These are phyloP conservation scores for Tetradesmus obliquus DNA, from an alignment of 139 green algal species.

Conservation along the genomic window DNA sequence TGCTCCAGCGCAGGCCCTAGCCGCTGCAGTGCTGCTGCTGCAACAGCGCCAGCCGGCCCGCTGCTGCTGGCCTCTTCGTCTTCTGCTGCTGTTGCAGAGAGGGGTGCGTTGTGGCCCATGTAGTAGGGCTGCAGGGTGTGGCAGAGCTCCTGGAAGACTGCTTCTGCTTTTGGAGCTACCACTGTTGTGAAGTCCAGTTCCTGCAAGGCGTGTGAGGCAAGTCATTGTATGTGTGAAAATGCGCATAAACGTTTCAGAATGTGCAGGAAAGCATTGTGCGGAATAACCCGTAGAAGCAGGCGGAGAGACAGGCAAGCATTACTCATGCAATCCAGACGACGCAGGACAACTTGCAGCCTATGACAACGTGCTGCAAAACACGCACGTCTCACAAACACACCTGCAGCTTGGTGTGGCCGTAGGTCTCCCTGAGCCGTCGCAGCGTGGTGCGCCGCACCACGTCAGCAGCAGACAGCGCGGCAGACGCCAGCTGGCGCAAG, in stretches of 20 bases:
- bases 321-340: not conserved
- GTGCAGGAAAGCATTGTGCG: not conserved
- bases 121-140: slow-evolving; percentile 18
- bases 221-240: too few relatives aligned
- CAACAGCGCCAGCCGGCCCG: not conserved
- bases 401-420: slow-evolving; percentile 20
- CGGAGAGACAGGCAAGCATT: not conserved
- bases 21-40: not conserved
- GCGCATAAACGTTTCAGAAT: too few relatives aligned
- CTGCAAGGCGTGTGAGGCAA: not conserved
- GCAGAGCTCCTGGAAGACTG: slow-evolving; percentile 39
- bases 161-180: slow-evolving; percentile 50
- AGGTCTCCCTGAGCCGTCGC: not conserved
- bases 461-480: slow-evolving; percentile 33
- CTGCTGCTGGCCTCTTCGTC: slow-evolving; percentile 17
- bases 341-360: not conserved
- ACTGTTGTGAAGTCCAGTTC: slow-evolving; percentile 55
- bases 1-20: slow-evolving; percentile 24
- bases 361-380: too few relatives aligned
- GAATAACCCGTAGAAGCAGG: not conserved
- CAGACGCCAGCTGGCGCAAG: slow-evolving; percentile 11
- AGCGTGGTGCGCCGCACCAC: slow-evolving; percentile 12
- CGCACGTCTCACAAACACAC: not conserved
- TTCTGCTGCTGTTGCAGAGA: slow-evolving; percentile 1
- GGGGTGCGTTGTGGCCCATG: slow-evolving; percentile 20